These are phyloP conservation scores for Ceratobasidium sp. DNA, from an alignment of 1,284 basidiomycete species.

Conservation along the genomic window DNA sequence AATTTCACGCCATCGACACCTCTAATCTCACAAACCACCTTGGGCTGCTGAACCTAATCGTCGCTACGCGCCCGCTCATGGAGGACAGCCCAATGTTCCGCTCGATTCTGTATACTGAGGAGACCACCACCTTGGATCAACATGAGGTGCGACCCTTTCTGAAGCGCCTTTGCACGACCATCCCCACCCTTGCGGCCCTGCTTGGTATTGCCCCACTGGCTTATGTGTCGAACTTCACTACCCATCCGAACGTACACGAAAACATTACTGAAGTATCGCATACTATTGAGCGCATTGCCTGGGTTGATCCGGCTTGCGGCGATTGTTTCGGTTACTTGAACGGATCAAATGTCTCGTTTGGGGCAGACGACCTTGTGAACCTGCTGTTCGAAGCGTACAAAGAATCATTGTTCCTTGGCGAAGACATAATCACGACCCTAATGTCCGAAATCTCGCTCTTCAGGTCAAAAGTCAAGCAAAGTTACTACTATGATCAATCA, in stretches of 20 bases:
- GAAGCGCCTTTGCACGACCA: neutral
- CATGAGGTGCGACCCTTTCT: neutral
- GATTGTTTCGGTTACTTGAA: neutral
- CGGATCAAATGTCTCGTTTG: neutral
- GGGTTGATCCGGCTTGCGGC: neutral
- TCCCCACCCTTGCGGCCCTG: neutral
- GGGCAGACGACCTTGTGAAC: conserved; percentile 2
- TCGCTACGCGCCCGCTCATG: neutral
- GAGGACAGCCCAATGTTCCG: neutral
- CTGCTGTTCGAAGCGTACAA: conserved; percentile 5
- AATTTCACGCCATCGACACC: conserved; percentile 31
- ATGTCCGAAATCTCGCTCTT: neutral
- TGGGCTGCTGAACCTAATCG: conserved; percentile 3
- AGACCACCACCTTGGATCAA: neutral
- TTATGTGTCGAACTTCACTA: conserved; percentile 15
- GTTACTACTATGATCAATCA: conserved; percentile 2
- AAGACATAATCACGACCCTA: neutral
- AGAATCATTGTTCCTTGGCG: neutral
- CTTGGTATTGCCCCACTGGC: conserved; percentile 20
- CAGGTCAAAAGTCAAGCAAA: neutral
- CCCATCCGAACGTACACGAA: neutral
- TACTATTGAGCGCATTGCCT: conserved; percentile 4
- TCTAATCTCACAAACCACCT: conserved; percentile 25
- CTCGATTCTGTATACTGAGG: conserved; percentile 27
- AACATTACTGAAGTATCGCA: neutral